Evolutionary conservation across 108 stramenopile genomes (phyloP).

Genomic region (Discostella stelligeroides): DNA sequence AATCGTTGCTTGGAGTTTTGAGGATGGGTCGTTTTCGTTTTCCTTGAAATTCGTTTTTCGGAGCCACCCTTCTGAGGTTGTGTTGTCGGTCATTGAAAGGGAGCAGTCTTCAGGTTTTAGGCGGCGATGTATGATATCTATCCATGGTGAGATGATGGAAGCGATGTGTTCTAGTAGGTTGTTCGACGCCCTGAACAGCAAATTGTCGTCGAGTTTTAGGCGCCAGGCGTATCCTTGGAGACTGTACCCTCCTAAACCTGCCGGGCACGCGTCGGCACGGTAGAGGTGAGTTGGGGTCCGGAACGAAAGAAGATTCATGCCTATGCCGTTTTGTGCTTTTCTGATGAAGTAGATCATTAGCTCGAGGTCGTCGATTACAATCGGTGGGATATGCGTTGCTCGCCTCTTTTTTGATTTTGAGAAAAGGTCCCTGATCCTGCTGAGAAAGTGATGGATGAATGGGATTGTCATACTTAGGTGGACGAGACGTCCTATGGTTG

Average conservation of each 20-base stretch:
- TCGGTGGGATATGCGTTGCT: background rate
- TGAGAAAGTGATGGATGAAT: conserved; percentile 7
- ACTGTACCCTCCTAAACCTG: conserved; percentile 20
- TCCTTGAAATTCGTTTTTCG: too few species aligned
- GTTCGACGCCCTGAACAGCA: conserved; percentile 21
- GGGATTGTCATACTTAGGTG: background rate
- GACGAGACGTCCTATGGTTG: background rate
- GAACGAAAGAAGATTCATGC: conserved; percentile 15
- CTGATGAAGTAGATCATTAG: conserved; percentile 3
- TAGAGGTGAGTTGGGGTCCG: conserved; percentile 5
- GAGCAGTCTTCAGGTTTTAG: background rate
- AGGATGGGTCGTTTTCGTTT: conserved; percentile 24
- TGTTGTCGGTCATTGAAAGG: conserved; percentile 7
- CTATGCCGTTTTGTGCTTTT: conserved; percentile 6
- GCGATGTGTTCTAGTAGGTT: conserved; percentile 28
- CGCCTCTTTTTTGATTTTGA: background rate
- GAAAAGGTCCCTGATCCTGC: conserved; percentile 1
- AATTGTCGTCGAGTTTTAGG: background rate
- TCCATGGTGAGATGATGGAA: conserved; percentile 12
- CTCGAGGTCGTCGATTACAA: background rate
- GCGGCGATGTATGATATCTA: conserved; percentile 4
- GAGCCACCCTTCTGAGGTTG: background rate
- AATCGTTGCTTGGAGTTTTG: background rate
- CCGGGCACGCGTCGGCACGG: conserved; percentile 21
- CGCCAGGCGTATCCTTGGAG: conserved; percentile 15